These are phyloP conservation scores for Quercus lobata DNA, from an alignment of 331 rosid genomes.

Conservation along the genomic window DNA sequence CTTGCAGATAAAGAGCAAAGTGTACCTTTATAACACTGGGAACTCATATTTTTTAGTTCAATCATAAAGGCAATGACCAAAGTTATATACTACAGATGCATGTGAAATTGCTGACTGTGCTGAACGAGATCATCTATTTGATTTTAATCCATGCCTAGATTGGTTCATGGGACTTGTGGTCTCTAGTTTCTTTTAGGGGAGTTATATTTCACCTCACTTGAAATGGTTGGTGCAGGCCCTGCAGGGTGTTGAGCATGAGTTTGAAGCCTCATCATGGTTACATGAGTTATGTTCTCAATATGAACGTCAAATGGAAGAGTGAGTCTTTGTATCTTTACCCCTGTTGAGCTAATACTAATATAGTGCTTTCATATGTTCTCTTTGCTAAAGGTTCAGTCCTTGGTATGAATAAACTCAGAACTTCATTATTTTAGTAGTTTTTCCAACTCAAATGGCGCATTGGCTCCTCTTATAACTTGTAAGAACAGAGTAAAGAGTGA, in stretches of 20 bases:
- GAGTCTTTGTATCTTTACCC: conserved; percentile 29
- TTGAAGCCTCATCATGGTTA: conserved; percentile 46
- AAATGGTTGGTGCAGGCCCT: conserved; percentile 48
- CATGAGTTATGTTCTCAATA: conserved; percentile 71
- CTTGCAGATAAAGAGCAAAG: background rate
- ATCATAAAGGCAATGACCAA: background rate
- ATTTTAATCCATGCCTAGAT: conserved; percentile 5
- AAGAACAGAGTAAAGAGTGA: no score
- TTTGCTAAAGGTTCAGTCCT: background rate
- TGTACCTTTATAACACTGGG: background rate
- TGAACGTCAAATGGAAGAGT: conserved; percentile 80
- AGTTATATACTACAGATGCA: background rate
- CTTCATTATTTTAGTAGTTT: no score
- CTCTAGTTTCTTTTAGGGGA: background rate
- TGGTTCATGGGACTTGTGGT: background rate
- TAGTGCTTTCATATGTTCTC: background rate
- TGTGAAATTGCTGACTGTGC: conserved; percentile 9
- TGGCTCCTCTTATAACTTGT: no score
- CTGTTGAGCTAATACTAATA: background rate
- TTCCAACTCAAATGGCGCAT: background rate
- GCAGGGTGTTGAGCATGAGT: conserved; percentile 66
- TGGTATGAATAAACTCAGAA: background rate
- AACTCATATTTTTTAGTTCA: background rate
- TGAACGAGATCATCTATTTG: conserved; percentile 4
- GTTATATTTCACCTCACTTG: conserved; percentile 3